Percentiles rank a stretch among this genome's conserved stretches.
phyloP scores from a whole-genome alignment of 805 yeast species.

The Candida coleopterorum region DNA sequence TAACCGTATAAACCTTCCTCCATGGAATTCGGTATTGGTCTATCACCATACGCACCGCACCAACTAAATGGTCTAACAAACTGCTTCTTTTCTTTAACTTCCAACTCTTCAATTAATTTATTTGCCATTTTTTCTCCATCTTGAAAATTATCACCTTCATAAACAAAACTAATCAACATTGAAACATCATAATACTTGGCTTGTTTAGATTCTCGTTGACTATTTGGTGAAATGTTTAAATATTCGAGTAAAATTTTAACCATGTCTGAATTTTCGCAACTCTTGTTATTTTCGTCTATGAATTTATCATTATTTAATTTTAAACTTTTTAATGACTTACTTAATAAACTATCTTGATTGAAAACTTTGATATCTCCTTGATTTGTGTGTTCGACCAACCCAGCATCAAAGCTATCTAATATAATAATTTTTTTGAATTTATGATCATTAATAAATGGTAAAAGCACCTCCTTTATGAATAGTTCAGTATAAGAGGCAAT shows the following conservation, averaged over 20 bases:
- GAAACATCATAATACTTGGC: neutral
- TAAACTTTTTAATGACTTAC: slow-evolving; percentile 26
- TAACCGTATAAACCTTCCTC: slow-evolving; percentile 75
- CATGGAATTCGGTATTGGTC: slow-evolving; percentile 58
- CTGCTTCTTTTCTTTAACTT: slow-evolving; percentile 10
- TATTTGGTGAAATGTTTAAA: slow-evolving; percentile 3
- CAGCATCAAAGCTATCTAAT: slow-evolving; percentile 72
- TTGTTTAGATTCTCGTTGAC: neutral
- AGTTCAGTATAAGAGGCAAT: slow-evolving; percentile 54
- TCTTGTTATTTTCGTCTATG: neutral
- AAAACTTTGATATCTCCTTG: slow-evolving; percentile 22
- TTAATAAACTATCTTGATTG: slow-evolving; percentile 27
- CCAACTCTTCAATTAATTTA: slow-evolving; percentile 22
- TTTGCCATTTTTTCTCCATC: slow-evolving; percentile 60
- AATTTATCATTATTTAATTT: slow-evolving; percentile 14
- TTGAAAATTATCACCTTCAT: slow-evolving; percentile 83
- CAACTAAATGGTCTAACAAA: slow-evolving; percentile 71
- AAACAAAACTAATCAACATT: slow-evolving; percentile 37
- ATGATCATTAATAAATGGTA: slow-evolving; percentile 41
- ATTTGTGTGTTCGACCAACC: slow-evolving; percentile 28
- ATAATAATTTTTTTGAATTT: slow-evolving; percentile 47
- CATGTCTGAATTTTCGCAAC: slow-evolving; percentile 9
- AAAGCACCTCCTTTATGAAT: slow-evolving; percentile 48
- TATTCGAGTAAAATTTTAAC: slow-evolving; percentile 8
- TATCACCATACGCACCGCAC: slow-evolving; percentile 79